Conservation (phyloP, 164 flowering plant genomes). For the Tetrastigma voinierianum region DNA sequence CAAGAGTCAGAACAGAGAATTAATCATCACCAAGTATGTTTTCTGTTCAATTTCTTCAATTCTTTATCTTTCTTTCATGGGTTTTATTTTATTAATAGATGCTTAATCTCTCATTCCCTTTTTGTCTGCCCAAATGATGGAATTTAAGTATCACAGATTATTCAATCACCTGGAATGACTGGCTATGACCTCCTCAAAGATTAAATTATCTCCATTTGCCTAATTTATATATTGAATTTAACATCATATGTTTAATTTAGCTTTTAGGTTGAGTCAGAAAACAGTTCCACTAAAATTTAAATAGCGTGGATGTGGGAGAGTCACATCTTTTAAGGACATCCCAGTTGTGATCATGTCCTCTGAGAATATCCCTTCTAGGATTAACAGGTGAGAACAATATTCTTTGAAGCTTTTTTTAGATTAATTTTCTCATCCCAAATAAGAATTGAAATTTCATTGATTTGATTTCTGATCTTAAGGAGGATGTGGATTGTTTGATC, state of each 20-base stretch:
- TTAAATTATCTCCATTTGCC: conserved; percentile 26
- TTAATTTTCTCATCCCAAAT: neutral
- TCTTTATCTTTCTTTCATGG: neutral
- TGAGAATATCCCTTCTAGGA: conserved; percentile 53
- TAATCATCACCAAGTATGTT: conserved; percentile 12
- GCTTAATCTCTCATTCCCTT: neutral
- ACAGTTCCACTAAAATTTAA: neutral
- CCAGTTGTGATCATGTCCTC: conserved; percentile 67
- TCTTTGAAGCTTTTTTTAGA: neutral
- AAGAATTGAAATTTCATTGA: neutral
- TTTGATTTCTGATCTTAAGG: conserved; percentile 1
- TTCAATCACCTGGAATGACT: conserved; percentile 53
- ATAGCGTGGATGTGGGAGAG: conserved; percentile 26
- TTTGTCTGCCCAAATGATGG: conserved; percentile 17
- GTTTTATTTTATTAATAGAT: neutral
- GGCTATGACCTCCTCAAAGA: conserved; percentile 51
- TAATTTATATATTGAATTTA: neutral
- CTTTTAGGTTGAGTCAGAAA: no score
- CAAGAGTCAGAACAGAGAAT: conserved; percentile 17
- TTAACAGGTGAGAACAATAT: conserved; percentile 29
- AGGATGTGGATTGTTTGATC: conserved; percentile 14
- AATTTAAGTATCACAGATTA: conserved; percentile 50
- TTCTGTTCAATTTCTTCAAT: neutral
- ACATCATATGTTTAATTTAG: neutral
- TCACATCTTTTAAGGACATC: conserved; percentile 42